Evolutionary conservation across 306 rosid genomes (phyloP), one percentile per base, ranked within the genome.

Genomic region (Pterocarpus macrocarpus): DNA sequence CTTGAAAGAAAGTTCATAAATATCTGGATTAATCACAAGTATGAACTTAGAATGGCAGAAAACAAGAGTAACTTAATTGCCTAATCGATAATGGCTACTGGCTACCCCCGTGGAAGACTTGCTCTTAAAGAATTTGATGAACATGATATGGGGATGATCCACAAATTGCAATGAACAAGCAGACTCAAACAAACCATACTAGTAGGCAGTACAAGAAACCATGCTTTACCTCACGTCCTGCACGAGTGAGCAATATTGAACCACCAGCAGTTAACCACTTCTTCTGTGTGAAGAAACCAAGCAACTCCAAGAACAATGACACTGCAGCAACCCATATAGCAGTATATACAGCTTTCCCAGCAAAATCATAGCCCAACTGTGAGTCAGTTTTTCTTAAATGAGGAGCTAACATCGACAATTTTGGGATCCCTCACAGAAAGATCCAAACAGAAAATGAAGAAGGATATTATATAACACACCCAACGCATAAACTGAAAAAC

Each of bases 201-300:
- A 43, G 68, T 38, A 77, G 71, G 69, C 71, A 85, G 76, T n/a
- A 49, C 56, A 53, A 70, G 84, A 87, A 80, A 87, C 12, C 44
- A 30, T 28, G 57, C 12, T 44, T 68, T 87, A 96, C 99, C 99
- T 96, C 99, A 22, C 99, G 97, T 69, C 98, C 99, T 5, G 99
- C 92, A 72, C 93, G 98, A 50, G 99, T 96, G 53, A 96, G 93
- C 85, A 96, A 83, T 35, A 96, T 97, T 34, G 97, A 94, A 93
- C 99, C 97, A 79, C 99, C 99, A 47, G 99, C 99, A 69, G 99
- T 96, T 77, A 96, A 75, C 99, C 98, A 96, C 90, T 71, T 96
- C 85, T 96, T 96, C 85, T 96, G 98, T 82, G 98, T 88, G 85
- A 98, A 96, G 88, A 93, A 96, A 75, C 98, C 99, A 57, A 96